These are phyloP conservation scores for Exserohilum turcica DNA, from an alignment of 2,329 filamentous ascomycete genomes.

Conservation along the genomic window DNA sequence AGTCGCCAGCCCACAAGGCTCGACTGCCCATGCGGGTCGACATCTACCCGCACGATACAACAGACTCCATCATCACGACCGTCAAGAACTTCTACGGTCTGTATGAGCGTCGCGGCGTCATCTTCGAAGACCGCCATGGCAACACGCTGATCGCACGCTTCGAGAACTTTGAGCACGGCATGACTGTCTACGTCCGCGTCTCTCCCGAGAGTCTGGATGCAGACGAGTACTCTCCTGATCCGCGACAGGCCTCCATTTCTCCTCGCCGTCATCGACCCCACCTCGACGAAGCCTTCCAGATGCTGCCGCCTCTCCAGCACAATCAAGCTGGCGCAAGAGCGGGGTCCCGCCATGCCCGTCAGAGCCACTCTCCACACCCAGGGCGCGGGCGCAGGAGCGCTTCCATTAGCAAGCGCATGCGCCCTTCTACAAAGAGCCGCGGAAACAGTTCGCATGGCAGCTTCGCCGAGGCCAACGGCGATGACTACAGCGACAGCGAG, in stretches of 20 bases:
- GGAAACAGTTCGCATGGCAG: slow-evolving; percentile 64
- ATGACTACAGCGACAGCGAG: slow-evolving; percentile 87
- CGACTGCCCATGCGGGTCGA: slow-evolving; percentile 84
- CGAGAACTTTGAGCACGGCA: slow-evolving; percentile 91
- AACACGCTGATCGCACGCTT: slow-evolving; percentile 93
- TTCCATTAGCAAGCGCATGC: slow-evolving; percentile 74
- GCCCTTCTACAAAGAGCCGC: slow-evolving; percentile 70
- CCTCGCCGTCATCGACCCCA: slow-evolving; percentile 62
- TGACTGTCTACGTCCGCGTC: slow-evolving; percentile 90
- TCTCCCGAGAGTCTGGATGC: slow-evolving; percentile 63
- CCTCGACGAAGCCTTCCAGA: slow-evolving; percentile 67
- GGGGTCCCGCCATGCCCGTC: slow-evolving; percentile 69
- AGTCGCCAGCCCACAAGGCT: slow-evolving; percentile 71
- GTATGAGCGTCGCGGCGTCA: slow-evolving; percentile 83
- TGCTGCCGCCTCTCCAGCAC: slow-evolving; percentile 64
- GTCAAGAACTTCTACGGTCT: slow-evolving; percentile 99
- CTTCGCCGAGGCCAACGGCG: slow-evolving; percentile 63
- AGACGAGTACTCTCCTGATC: slow-evolving; percentile 54
- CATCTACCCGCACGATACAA: slow-evolving; percentile 94
- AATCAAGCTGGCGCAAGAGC: slow-evolving; percentile 70
- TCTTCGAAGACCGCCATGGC: slow-evolving; percentile 89
- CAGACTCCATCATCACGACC: slow-evolving; percentile 95
- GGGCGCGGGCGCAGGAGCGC: slow-evolving; percentile 75
- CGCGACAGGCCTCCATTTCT: slow-evolving; percentile 54
- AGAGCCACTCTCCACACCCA: slow-evolving; percentile 76